Evolutionary conservation across 2,329 filamentous ascomycete species (phyloP).

Genomic region (Botrytis porri): DNA sequence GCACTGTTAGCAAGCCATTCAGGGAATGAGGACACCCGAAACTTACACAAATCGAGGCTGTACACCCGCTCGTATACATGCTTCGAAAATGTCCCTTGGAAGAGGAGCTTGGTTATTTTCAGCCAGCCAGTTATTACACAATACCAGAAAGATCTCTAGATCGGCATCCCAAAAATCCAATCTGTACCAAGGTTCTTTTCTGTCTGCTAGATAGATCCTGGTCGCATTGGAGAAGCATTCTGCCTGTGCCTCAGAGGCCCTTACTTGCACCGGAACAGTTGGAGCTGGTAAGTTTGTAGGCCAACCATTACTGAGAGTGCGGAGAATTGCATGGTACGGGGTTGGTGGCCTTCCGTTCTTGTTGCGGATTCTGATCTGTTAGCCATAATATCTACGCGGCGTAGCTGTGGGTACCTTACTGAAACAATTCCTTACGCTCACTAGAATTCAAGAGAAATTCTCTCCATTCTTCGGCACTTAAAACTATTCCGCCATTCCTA

Average conservation of each 20-base stretch:
- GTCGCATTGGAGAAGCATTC: background rate
- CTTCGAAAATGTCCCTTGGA: background rate
- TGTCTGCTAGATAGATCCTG: background rate
- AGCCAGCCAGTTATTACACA: conserved; percentile 4
- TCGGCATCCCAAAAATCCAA: conserved; percentile 15
- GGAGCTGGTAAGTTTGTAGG: background rate
- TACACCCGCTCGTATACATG: background rate
- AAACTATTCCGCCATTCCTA: conserved; percentile 2
- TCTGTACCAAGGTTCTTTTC: conserved; percentile 13
- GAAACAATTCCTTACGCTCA: background rate
- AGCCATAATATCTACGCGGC: background rate
- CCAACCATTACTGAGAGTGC: background rate
- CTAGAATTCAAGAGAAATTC: conserved; percentile 5
- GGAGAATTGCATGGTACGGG: conserved; percentile 12
- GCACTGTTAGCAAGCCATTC: background rate
- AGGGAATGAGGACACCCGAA: no score
- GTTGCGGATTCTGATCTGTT: background rate
- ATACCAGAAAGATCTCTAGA: background rate
- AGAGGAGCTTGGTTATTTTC: background rate
- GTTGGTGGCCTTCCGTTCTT: conserved; percentile 6
- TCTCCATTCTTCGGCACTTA: conserved; percentile 16
- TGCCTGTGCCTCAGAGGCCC: background rate
- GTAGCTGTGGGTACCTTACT: background rate
- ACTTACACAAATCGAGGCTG: conserved; percentile 18
- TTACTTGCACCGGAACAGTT: background rate